Conservation (phyloP, 2,329 filamentous ascomycete species). For the Pyricularia sp. region DNA sequence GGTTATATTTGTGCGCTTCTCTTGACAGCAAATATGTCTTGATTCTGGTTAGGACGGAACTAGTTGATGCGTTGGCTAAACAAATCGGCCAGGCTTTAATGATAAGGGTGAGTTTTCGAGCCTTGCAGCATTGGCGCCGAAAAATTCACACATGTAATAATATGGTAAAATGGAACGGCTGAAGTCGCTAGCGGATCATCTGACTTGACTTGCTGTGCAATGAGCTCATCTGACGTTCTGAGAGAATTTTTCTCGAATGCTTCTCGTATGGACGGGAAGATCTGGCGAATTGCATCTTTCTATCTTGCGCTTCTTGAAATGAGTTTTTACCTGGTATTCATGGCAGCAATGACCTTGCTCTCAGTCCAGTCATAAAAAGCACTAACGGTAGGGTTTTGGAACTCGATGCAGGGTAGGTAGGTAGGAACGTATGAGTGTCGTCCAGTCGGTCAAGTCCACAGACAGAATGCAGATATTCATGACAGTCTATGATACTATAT, state of each 20-base stretch:
- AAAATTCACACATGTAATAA: slow-evolving; percentile 9
- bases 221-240: slow-evolving; percentile 4
- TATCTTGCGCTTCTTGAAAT: neutral
- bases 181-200: slow-evolving; percentile 17
- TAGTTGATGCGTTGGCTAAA: neutral
- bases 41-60: neutral
- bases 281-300: neutral
- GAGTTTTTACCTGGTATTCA: neutral
- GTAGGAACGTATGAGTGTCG: too few relatives aligned
- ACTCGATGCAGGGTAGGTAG: neutral
- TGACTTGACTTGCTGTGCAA: slow-evolving; percentile 9
- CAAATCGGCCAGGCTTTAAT: neutral
- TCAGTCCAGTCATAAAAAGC: neutral
- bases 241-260: slow-evolving; percentile 7
- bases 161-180: slow-evolving; percentile 18
- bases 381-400: neutral
- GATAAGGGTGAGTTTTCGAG: neutral
- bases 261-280: neutral
- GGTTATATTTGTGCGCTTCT: neutral
- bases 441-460: neutral
- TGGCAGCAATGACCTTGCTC: neutral
- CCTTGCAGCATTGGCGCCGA: neutral
- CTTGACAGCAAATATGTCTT: neutral
- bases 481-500: neutral
- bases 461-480: neutral